These are phyloP conservation scores for Aspergillus leporis DNA, from an alignment of 495 filamentous ascomycete species.

Conservation along the genomic window DNA sequence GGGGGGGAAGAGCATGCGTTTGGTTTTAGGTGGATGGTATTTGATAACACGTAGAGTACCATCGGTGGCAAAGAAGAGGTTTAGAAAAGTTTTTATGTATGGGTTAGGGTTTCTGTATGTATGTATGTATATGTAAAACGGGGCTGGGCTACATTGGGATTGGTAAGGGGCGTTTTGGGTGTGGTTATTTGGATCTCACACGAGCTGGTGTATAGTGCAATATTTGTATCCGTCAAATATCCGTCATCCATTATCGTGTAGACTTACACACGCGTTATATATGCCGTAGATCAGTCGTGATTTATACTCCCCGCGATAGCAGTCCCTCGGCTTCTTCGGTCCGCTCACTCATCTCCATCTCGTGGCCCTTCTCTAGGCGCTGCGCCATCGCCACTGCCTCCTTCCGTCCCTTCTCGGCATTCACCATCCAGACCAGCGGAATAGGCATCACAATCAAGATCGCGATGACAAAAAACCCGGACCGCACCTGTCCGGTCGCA, in stretches of 20 bases:
- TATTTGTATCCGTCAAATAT: too few relatives aligned
- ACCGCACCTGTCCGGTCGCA: constrained; percentile 75
- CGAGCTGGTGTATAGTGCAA: too few relatives aligned
- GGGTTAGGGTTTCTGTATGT: too few relatives aligned
- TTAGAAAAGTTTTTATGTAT: too few relatives aligned
- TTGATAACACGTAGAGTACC: too few relatives aligned
- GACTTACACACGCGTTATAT: not conserved
- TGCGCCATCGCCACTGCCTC: constrained; percentile 69
- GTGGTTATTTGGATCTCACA: too few relatives aligned
- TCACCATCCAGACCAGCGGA: constrained; percentile 73
- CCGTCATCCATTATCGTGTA: not conserved
- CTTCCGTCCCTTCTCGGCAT: constrained; percentile 74
- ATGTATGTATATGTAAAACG: too few relatives aligned
- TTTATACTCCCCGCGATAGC: constrained; percentile 19
- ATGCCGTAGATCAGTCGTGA: not conserved
- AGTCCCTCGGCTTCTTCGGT: constrained; percentile 37
- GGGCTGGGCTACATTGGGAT: too few relatives aligned
- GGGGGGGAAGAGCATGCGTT: too few relatives aligned
- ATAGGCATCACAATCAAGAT: constrained; percentile 73
- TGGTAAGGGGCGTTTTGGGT: too few relatives aligned
- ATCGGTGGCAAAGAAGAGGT: too few relatives aligned
- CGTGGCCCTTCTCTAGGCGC: constrained; percentile 39
- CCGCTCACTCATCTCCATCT: constrained; percentile 4
- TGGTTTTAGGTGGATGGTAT: too few relatives aligned
- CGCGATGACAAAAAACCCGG: constrained; percentile 87